Base-by-base conservation (phyloP, 345 rosid species). In the Populus nigra region DNA sequence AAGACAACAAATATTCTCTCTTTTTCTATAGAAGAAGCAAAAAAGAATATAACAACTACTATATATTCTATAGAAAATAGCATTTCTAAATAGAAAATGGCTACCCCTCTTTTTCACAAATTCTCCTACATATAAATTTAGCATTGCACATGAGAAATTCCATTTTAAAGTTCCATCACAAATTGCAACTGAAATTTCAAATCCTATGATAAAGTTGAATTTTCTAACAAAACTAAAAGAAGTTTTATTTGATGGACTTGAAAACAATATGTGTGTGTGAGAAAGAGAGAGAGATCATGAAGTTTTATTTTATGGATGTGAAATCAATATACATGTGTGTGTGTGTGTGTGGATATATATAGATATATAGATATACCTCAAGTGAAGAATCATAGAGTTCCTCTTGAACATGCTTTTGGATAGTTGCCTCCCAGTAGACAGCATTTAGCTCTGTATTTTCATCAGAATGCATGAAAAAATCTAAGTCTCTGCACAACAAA, bases 361-460 rank as follows among this genome's bases (percentile, higher is more conserved):
- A 29, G 31, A 29, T 29, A 29, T 1, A 50, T 33, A 23, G n/a
- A 62, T 69, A 78, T 81, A 91, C 99, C 96, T 88, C 87, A 59
- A 88, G 81, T 72, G 92, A 91, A 73, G 96, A 82, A 86, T 89
- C 86, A 82, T 91, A 88, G 73, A 96, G 97, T 81, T 92, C 98
- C 83, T 93, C 97, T 82, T 92, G 91, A 71, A 96, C 84, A 82
- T 86, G 97, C 75, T 91, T 93, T 77, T 96, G 97, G 77, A 92
- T 87, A 68, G 94, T 88, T 81, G 92, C 92, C 87, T 96, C 99
- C 99, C 99, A 96, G 65, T 92, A 91, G 74, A 93, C 84, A 47
- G 92, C 93, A 87, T 81, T 89, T 84, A 93, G 82, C 84, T 89
- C 90, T 38, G 91, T 73, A 65, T 87, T 89, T 69, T 90, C 91